phyloP scores from a whole-genome alignment of 768 basidiomycete genomes.

The Polyporus arcularius region DNA sequence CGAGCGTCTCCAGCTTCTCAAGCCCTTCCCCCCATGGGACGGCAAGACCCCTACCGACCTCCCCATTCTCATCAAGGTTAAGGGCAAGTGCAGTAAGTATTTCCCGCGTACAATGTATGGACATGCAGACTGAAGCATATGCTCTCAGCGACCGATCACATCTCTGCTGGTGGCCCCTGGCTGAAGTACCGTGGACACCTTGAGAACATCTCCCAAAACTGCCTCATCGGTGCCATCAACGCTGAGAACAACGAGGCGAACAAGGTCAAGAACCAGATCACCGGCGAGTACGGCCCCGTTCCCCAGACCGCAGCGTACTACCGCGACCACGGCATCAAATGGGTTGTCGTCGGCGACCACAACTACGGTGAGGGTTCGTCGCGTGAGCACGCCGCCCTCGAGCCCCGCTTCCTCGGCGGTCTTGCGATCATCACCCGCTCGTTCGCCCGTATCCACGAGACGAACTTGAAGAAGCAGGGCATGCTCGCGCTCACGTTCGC shows the following conservation, averaged over 20 bases:
- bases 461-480: slow-evolving; percentile 99
- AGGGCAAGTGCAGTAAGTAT: slow-evolving; percentile 95
- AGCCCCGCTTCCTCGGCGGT: slow-evolving; percentile 93
- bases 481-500: slow-evolving; percentile 96
- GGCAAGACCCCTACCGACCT: slow-evolving; percentile 88
- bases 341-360: slow-evolving; percentile 96
- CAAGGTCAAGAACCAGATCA: slow-evolving; percentile 89
- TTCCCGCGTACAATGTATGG: neutral
- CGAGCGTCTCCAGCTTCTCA: slow-evolving; percentile 88
- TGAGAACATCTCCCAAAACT: slow-evolving; percentile 98
- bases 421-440: slow-evolving; percentile 95
- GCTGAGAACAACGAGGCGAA: slow-evolving; percentile 94
- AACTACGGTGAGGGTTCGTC: slow-evolving; percentile 99
- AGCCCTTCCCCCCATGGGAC: slow-evolving; percentile 91
- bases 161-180: slow-evolving; percentile 98
- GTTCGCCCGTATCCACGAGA: slow-evolving; percentile 97
- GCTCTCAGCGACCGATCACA: slow-evolving; percentile 79
- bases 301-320: slow-evolving; percentile 87
- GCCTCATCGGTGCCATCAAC: slow-evolving; percentile 97
- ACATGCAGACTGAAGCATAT: slow-evolving; percentile 1
- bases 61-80: slow-evolving; percentile 96
- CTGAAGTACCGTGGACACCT: slow-evolving; percentile 99
- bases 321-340: slow-evolving; percentile 87
- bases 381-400: slow-evolving; percentile 96
- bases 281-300: slow-evolving; percentile 83